These are phyloP conservation scores for Psidium guajava DNA, from an alignment of 345 rosid species.

Conservation along the genomic window DNA sequence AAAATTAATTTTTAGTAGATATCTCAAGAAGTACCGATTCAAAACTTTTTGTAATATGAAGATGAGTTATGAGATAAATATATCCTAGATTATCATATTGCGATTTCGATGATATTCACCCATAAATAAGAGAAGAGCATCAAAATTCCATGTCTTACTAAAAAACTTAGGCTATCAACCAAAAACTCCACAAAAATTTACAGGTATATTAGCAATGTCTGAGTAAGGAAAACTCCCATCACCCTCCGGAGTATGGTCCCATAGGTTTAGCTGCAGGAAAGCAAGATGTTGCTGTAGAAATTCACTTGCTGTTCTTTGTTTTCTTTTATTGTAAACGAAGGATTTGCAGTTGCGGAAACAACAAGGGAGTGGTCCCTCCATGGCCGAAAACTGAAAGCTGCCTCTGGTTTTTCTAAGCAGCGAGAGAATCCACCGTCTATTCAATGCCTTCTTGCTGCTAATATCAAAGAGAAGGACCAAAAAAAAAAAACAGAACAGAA, in stretches of 20 bases:
- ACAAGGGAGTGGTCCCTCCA: neutral
- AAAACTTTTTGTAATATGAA: neutral
- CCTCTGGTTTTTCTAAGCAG: neutral
- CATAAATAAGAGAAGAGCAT: neutral
- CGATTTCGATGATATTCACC: neutral
- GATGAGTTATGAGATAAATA: neutral
- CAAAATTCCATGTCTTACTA: neutral
- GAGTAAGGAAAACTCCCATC: neutral
- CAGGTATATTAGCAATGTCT: neutral
- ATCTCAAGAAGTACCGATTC: rapidly evolving
- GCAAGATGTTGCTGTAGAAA: neutral
- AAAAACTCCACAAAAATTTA: neutral
- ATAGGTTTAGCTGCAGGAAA: neutral
- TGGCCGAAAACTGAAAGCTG: neutral
- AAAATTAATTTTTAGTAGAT: neutral
- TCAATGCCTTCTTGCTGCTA: neutral
- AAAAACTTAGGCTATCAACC: neutral
- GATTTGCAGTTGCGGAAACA: neutral
- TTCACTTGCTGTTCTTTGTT: neutral
- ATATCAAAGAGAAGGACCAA: neutral
- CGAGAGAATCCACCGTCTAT: neutral
- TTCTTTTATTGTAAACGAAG: neutral
- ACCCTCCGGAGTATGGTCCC: neutral
- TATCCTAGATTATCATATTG: neutral
- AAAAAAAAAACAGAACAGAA: neutral